phyloP scores from a whole-genome alignment of 371 early-diverging fungal species.

The Mycotypha africana region DNA sequence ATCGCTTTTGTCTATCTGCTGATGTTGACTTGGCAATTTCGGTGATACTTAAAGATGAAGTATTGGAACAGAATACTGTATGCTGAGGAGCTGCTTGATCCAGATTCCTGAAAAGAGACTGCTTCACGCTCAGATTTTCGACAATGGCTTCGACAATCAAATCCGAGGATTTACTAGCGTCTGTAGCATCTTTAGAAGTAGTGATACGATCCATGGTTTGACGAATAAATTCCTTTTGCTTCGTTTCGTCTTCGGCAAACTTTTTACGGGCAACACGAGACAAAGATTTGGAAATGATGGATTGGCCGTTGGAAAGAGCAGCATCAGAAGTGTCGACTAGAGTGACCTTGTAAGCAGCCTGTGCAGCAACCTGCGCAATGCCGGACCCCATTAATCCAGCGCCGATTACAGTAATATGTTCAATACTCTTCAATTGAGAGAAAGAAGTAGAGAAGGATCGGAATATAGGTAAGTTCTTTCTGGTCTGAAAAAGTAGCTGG shows the following conservation, averaged over 20 bases:
- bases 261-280: constrained; percentile 87
- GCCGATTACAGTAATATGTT: constrained; percentile 70
- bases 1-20: constrained; percentile 46
- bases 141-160: constrained; percentile 94
- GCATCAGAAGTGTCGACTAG: constrained; percentile 81
- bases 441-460: constrained; percentile 26
- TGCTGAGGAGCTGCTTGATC: constrained; percentile 68
- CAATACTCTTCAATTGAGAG: constrained; percentile 28
- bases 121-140: constrained; percentile 89
- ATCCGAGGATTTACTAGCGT: constrained; percentile 55
- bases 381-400: constrained; percentile 95
- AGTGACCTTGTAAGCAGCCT: constrained; percentile 73
- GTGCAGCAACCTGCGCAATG: constrained; percentile 92
- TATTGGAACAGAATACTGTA: constrained; percentile 89
- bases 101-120: constrained; percentile 63
- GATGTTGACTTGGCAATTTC: constrained; percentile 73
- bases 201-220: constrained; percentile 59
- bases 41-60: constrained; percentile 82
- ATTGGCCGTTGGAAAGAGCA: constrained; percentile 70
- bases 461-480: no score
- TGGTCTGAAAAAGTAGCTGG: no score
- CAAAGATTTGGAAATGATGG: constrained; percentile 76
- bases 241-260: constrained; percentile 65
- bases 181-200: constrained; percentile 55
- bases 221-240: constrained; percentile 58